Evolutionary conservation across 31 red algal genomes (phyloP).

Genomic region (Bonnemaisonia californica): DNA sequence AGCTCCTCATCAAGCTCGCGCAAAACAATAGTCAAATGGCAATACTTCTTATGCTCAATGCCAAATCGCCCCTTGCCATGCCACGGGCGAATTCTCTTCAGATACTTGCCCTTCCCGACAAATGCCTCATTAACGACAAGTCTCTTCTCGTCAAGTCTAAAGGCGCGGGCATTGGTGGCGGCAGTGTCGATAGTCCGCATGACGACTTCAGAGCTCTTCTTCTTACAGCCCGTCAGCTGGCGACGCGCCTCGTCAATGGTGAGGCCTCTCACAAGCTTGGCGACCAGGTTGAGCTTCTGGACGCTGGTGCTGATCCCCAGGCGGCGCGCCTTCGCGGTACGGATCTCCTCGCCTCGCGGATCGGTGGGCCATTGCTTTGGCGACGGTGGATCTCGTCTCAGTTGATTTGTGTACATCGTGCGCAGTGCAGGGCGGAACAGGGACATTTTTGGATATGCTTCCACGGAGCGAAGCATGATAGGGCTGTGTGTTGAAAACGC

Average conservation of each 20-base stretch:
- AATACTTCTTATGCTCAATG: constrained; percentile 85
- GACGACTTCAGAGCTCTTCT: constrained; percentile 68
- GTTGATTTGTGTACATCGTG: not conserved
- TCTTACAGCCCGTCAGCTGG: constrained; percentile 70
- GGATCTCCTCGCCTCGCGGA: constrained; percentile 49
- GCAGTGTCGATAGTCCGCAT: constrained; percentile 47
- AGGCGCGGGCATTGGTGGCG: constrained; percentile 44
- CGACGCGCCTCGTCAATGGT: constrained; percentile 65
- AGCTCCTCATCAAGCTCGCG: constrained; percentile 80
- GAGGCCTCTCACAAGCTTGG: constrained; percentile 70
- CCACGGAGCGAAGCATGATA: too few species aligned
- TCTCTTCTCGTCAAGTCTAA: constrained; percentile 49
- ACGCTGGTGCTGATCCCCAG: constrained; percentile 67
- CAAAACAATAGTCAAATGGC: constrained; percentile 73
- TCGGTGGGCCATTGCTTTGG: constrained; percentile 42
- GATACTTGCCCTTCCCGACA: constrained; percentile 82
- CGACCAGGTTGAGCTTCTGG: constrained; percentile 92
- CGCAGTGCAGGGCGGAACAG: not conserved
- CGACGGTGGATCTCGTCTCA: not conserved
- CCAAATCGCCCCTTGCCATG: constrained; percentile 93
- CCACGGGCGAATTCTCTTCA: constrained; percentile 83
- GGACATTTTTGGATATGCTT: too few species aligned
- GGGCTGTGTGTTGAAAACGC: too few species aligned
- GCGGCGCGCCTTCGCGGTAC: constrained; percentile 55
- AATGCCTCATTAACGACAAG: constrained; percentile 61